Conservation (phyloP, 345 rosid genomes). For the Euclidium syriacum region DNA sequence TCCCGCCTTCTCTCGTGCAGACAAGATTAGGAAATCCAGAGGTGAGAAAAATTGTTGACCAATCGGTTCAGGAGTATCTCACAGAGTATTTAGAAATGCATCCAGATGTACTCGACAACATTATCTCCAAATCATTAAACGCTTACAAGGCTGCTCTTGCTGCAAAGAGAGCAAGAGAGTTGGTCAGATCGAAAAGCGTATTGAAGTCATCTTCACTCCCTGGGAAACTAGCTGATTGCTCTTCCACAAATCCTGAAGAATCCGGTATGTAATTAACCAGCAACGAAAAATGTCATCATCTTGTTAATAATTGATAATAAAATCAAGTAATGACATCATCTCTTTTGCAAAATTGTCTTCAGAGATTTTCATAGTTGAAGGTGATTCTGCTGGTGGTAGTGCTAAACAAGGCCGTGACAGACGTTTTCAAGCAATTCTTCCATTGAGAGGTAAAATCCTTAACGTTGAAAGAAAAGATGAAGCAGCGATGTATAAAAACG, state of each 20-base stretch:
- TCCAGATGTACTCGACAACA: slow-evolving; percentile 88
- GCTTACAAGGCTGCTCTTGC: slow-evolving; percentile 99
- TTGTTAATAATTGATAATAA: not conserved
- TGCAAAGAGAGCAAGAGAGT: slow-evolving; percentile 95
- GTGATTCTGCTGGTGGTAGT: slow-evolving; percentile 99
- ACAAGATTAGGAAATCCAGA: slow-evolving; percentile 99
- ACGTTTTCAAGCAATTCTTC: slow-evolving; percentile 99
- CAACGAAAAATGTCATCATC: not conserved
- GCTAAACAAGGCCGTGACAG: slow-evolving; percentile 99
- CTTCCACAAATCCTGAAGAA: slow-evolving; percentile 87
- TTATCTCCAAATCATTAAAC: slow-evolving; percentile 85
- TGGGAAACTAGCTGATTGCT: slow-evolving; percentile 97
- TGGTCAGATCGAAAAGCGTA: slow-evolving; percentile 88
- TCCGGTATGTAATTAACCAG: slow-evolving; percentile 49
- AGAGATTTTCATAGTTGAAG: slow-evolving; percentile 98
- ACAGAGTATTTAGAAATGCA: slow-evolving; percentile 94
- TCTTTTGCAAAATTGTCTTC: slow-evolving; percentile 21
- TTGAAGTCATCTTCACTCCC: slow-evolving; percentile 94
- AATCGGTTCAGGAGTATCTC: slow-evolving; percentile 91
- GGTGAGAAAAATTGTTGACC: slow-evolving; percentile 91
- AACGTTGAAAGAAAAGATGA: slow-evolving; percentile 94
- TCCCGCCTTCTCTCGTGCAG: slow-evolving; percentile 34
- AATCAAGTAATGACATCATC: slow-evolving; percentile 16
- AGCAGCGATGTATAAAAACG: slow-evolving; percentile 96
- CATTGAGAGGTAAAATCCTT: slow-evolving; percentile 92